These are phyloP conservation scores for Phyllachora maydis DNA, from an alignment of 2,329 filamentous ascomycete species.

Conservation along the genomic window DNA sequence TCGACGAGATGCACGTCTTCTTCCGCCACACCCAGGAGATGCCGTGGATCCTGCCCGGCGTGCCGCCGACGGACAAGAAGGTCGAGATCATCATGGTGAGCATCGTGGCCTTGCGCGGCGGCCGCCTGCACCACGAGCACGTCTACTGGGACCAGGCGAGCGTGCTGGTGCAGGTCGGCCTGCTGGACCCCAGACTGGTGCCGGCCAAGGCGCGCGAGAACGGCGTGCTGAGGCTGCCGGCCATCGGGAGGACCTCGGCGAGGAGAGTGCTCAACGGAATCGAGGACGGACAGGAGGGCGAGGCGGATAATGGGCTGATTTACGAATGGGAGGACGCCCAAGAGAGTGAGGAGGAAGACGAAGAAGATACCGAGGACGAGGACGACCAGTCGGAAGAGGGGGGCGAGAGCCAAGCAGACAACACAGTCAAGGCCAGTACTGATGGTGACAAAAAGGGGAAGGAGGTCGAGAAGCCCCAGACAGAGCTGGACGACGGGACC, in stretches of 20 bases:
- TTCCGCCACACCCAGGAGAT: constrained; percentile 36
- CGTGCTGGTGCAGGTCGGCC: constrained; percentile 34
- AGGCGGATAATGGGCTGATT: constrained; percentile 20
- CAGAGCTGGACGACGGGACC: no score
- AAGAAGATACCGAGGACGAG: constrained; percentile 1
- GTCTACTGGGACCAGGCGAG: constrained; percentile 45
- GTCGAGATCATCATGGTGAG: constrained; percentile 36
- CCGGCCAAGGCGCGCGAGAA: constrained; percentile 12
- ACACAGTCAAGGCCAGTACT: neutral
- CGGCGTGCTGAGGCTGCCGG: constrained; percentile 15
- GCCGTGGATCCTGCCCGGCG: constrained; percentile 39
- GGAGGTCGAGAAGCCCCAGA: no score
- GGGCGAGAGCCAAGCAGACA: no score
- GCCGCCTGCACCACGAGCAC: constrained; percentile 39
- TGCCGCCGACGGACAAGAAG: constrained; percentile 28
- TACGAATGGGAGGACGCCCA: constrained; percentile 13
- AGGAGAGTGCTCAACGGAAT: constrained; percentile 13
- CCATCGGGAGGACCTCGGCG: constrained; percentile 18
- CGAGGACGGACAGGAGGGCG: constrained; percentile 16
- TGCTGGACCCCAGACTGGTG: constrained; percentile 22
- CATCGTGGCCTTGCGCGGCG: constrained; percentile 36
- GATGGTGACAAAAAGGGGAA: neutral
- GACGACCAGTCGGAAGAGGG: no score
- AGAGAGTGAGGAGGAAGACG: constrained; percentile 5
- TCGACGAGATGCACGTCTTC: constrained; percentile 38